A percentile compares a stretch with the other conserved stretches of the same genome.
Evolutionary conservation across 208 protist genomes (phyloP).

Genomic region (Wallacemonas collosoma): DNA sequence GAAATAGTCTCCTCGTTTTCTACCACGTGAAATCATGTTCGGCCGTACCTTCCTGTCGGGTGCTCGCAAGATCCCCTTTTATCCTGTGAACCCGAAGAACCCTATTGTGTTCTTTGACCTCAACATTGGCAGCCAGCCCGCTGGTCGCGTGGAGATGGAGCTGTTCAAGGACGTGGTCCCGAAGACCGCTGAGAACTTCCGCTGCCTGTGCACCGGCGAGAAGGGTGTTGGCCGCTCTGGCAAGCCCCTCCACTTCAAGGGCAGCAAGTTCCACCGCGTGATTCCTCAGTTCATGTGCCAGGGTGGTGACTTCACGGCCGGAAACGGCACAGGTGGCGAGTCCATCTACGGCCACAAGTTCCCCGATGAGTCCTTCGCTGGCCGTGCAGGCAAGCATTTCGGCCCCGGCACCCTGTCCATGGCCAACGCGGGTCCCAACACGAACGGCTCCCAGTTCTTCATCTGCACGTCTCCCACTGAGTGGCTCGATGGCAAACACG

Average conservation of each 20-base stretch:
- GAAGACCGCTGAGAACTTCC: slow-evolving; percentile 75
- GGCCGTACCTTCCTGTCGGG: slow-evolving; percentile 38
- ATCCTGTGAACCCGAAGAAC: slow-evolving; percentile 81
- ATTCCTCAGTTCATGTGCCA: slow-evolving; percentile 68
- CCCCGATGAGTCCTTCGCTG: slow-evolving; percentile 54
- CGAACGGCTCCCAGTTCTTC: slow-evolving; percentile 94
- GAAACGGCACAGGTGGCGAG: slow-evolving; percentile 63
- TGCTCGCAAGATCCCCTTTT: slow-evolving; percentile 76
- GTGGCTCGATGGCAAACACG: slow-evolving; percentile 96
- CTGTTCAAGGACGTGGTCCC: slow-evolving; percentile 54
- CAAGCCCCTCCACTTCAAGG: slow-evolving; percentile 27
- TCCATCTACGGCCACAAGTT: slow-evolving; percentile 69
- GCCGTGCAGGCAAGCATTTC: slow-evolving; percentile 64
- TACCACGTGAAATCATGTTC: slow-evolving; percentile 38
- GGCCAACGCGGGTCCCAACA: slow-evolving; percentile 94
- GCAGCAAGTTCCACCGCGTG: slow-evolving; percentile 53
- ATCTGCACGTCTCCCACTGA: slow-evolving; percentile 76
- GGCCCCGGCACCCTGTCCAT: slow-evolving; percentile 84
- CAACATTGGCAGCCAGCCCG: slow-evolving; percentile 35
- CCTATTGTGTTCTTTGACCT: slow-evolving; percentile 64
- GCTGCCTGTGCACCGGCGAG: slow-evolving; percentile 59
- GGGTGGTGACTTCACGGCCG: slow-evolving; percentile 60
- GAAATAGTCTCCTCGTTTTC: slow-evolving; percentile 8
- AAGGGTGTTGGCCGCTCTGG: slow-evolving; percentile 53
- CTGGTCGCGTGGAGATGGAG: slow-evolving; percentile 51